Evolutionary conservation across 352 stramenopile species (phyloP).

Genomic region (Globisporangium spiculum): DNA sequence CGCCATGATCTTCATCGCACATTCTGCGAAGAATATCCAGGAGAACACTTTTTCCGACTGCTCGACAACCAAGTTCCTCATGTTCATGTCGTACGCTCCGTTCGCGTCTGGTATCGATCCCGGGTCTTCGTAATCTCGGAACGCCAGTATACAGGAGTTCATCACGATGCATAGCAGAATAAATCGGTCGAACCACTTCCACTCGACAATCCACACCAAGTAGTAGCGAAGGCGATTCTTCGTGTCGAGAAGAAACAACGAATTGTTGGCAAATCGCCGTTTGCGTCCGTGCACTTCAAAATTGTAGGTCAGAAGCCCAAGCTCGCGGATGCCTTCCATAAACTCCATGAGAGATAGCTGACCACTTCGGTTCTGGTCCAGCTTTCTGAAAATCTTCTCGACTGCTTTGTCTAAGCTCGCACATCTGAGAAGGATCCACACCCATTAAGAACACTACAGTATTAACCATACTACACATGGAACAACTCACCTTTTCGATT

Average conservation of each 20-base stretch:
- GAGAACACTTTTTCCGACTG: conserved; percentile 36
- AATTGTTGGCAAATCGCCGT: conserved; percentile 37
- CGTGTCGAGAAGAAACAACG: conserved; percentile 33
- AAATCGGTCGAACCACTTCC: conserved; percentile 74
- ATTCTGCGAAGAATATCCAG: conserved; percentile 76
- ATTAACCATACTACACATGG: not conserved
- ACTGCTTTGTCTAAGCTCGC: conserved; percentile 26
- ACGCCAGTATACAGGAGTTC: conserved; percentile 63
- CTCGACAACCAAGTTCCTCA: conserved; percentile 39
- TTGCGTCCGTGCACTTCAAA: conserved; percentile 44
- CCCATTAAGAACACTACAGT: not conserved
- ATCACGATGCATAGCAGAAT: conserved; percentile 68
- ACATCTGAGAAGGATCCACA: not conserved
- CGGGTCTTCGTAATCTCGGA: conserved; percentile 51
- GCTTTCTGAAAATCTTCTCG: conserved; percentile 34
- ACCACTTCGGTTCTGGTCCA: conserved; percentile 37
- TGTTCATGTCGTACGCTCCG: conserved; percentile 23
- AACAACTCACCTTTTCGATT: conserved; percentile 23
- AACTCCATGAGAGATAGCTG: conserved; percentile 43
- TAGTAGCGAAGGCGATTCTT: conserved; percentile 35
- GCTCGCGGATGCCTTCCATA: conserved; percentile 34
- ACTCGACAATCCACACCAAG: conserved; percentile 46
- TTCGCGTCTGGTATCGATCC: conserved; percentile 28
- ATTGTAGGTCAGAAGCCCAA: conserved; percentile 46
- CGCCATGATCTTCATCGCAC: conserved; percentile 74